phyloP scores from a whole-genome alignment of 2,329 filamentous ascomycete genomes.

The Xylaria sp. region DNA sequence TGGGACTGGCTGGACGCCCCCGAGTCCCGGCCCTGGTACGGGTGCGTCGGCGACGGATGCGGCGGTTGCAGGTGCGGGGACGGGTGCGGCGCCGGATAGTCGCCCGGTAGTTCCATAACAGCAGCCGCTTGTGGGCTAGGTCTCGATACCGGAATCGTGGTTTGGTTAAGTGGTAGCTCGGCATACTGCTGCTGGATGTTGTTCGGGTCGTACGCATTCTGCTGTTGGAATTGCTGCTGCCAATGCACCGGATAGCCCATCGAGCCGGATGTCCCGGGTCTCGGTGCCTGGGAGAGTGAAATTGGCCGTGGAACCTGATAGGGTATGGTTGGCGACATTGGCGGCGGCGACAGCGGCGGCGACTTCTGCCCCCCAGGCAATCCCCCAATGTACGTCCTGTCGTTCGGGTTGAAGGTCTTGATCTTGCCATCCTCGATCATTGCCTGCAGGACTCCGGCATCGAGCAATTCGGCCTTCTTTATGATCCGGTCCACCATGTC shows the following conservation, averaged over 20 bases:
- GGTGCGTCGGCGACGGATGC: constrained; percentile 37
- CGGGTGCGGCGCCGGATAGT: constrained; percentile 48
- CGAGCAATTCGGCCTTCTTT: constrained; percentile 71
- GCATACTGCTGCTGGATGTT: constrained; percentile 33
- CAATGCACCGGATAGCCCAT: constrained; percentile 31
- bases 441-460: constrained; percentile 65
- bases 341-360: constrained; percentile 36
- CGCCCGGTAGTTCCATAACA: constrained; percentile 49
- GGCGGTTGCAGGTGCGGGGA: constrained; percentile 34
- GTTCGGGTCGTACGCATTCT: constrained; percentile 25
- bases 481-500: constrained; percentile 70
- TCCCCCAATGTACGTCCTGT: constrained; percentile 33
- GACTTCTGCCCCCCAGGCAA: constrained; percentile 25
- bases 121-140: constrained; percentile 20
- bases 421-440: constrained; percentile 69
- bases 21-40: constrained; percentile 34
- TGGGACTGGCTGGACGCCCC: constrained; percentile 32
- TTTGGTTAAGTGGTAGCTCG: constrained; percentile 44
- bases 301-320: constrained; percentile 47
- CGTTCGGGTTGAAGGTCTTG: constrained; percentile 58
- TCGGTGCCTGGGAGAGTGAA: constrained; percentile 37
- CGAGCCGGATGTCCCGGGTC: constrained; percentile 40
- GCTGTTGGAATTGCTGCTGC: constrained; percentile 33
- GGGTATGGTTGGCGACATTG: constrained; percentile 40
- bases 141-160: constrained; percentile 5